Evolutionary conservation across 495 filamentous ascomycete genomes (phyloP), one percentile per base, ranked within the genome.

Genomic region (Penicillium cosmopolitanum): DNA sequence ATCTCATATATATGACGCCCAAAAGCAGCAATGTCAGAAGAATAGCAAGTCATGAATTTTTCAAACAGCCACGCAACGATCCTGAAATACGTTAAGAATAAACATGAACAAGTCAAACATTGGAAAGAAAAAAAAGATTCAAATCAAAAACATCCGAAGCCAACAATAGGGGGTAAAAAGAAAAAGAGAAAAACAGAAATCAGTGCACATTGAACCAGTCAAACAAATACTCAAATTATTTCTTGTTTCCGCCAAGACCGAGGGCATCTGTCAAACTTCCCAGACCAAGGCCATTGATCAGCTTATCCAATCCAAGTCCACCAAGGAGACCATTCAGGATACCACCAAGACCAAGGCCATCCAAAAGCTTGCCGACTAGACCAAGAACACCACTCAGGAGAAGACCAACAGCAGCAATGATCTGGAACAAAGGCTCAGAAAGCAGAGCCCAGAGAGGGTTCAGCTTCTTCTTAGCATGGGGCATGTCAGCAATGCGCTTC

Each of bases 381-480:
- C 85, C 85, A 4, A 97, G 77, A 8, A 97, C 93, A 69, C 93
- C 93, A 28, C 79, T 86, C 47, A 97, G 76, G 55, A 97, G 73
- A 55, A 97, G 75, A 10, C 93, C 93, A 13, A 97, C 93, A 15
- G 90, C 93, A 6, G 93, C 92, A 57, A 97, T 82, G 72, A 97
- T 96, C 82, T 97, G 93, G 83, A 92, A 91, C 19, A 96, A 79
- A 15, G 93, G 93, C 78, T 96, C 80, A 38, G 86, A 87, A 38
- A 96, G 77, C 50, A 96, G 74, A 38, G 80, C 88, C 90, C 92
- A 92, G 33, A 96, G 85, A 2, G 93, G 92, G 69, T 92, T 96
- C 51, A 97, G 83, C 74, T 90, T 85, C 81, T 96, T 96, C 87
- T 96, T 95, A 23, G 92, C 93, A 58, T 93, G 87, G 15, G 93